Evolutionary conservation across 176 grass and related monocot species (phyloP).

Genomic region (Thinopyrum elongatum): DNA sequence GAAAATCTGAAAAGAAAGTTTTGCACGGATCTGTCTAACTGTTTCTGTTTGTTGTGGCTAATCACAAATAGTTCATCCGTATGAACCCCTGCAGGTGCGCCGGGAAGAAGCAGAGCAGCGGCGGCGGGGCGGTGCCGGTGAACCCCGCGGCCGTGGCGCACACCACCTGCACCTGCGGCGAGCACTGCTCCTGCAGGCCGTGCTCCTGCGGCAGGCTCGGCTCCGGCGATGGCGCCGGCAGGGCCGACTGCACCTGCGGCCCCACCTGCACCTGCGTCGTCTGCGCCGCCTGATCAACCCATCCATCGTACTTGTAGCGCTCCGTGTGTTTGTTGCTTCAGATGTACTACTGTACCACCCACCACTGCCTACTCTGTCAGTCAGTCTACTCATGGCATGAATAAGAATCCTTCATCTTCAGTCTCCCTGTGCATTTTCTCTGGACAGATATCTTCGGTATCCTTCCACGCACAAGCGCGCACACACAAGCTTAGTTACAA

Average conservation of each 20-base stretch:
- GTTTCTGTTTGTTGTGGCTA: too few species aligned
- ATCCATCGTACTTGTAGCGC: too few species aligned
- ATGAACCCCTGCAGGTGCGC: too few species aligned
- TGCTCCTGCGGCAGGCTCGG: background rate
- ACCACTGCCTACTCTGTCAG: background rate
- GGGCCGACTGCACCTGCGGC: slow-evolving; percentile 11
- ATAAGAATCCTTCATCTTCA: background rate
- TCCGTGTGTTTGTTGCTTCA: background rate
- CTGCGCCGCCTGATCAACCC: background rate
- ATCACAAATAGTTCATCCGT: too few species aligned
- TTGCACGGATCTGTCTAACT: too few species aligned
- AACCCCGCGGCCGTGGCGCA: background rate
- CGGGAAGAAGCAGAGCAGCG: background rate
- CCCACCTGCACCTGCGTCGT: background rate
- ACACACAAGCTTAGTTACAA: background rate
- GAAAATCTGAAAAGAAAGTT: too few species aligned
- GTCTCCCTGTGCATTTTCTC: background rate
- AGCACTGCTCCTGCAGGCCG: slow-evolving; percentile 17
- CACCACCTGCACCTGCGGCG: slow-evolving; percentile 7
- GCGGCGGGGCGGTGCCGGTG: background rate
- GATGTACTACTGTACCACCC: background rate
- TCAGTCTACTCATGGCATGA: background rate
- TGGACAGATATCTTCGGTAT: background rate
- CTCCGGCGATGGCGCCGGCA: slow-evolving; percentile 5
- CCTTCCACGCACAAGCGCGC: background rate